Conservation (phyloP, 2,329 filamentous ascomycete genomes). For the Dactylonectria macrodidyma region DNA sequence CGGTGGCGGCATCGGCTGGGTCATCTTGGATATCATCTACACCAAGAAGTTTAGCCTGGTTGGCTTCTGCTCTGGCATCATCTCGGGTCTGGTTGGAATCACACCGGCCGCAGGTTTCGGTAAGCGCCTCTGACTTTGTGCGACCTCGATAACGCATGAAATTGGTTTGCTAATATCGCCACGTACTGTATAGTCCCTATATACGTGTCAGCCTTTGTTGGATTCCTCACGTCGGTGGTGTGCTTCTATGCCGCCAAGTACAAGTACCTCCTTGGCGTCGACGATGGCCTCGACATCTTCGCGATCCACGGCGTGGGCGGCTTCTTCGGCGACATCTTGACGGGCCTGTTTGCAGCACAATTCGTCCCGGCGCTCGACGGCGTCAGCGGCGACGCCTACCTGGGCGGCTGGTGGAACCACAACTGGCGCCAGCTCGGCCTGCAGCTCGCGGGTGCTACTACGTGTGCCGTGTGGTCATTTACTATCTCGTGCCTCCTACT, state of each 20-base stretch:
- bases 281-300: constrained; percentile 73
- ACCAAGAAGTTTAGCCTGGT: constrained; percentile 50
- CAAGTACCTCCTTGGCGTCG: constrained; percentile 67
- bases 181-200: constrained; percentile 56
- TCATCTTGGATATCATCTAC: constrained; percentile 66
- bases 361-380: constrained; percentile 68
- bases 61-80: constrained; percentile 64
- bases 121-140: constrained; percentile 9
- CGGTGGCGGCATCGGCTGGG: constrained; percentile 68
- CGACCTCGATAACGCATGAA: not conserved
- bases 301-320: constrained; percentile 73
- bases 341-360: constrained; percentile 69
- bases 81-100: constrained; percentile 70
- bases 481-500: constrained; percentile 66
- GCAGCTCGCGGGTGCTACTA: constrained; percentile 70
- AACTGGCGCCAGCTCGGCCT: constrained; percentile 70
- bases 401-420: constrained; percentile 65
- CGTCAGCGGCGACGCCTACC: constrained; percentile 56
- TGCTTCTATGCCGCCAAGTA: constrained; percentile 64
- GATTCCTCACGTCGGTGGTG: constrained; percentile 63
- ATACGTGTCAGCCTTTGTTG: constrained; percentile 66
- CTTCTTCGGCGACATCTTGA: constrained; percentile 69
- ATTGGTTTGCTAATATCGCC: not conserved
- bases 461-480: constrained; percentile 70
- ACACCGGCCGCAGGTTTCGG: constrained; percentile 69